Evolutionary conservation across 305 asterid species (phyloP), one percentile per base, ranked within the genome.

Genomic region (Ajuga reptans): DNA sequence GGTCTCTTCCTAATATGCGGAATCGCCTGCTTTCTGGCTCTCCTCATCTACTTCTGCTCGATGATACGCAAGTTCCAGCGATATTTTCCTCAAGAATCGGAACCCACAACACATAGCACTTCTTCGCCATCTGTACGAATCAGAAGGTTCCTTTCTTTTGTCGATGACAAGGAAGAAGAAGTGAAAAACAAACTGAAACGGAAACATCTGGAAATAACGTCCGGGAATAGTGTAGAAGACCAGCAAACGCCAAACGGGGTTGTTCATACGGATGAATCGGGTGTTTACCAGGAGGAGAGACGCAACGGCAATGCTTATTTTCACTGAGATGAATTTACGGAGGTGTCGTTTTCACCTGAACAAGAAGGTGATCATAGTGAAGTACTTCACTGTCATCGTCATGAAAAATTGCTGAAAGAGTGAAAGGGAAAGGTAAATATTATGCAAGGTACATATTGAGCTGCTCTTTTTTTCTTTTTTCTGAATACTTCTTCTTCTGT

Each of bases 1-100:
- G 92, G 97, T 10, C 86, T 88, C 34, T 91, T 88, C 80, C 78
- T 87, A 51, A 67, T 88, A 64, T 80, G 86, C 59, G 95, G 92
- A 49, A 59, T 84, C 7, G 80, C 82, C 0, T 83, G 87, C 76
- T 52, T 77, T 53, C 16, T 87, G 11, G 82, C 91, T 66, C 79
- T 88, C 27, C 14, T 87, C 34, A 24, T 87, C 59, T 82, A 91
- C 63, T 80, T 84, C 75, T 78, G 81, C 75, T 61, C 41, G 55
- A 75, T 81, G 47, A 31, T 79, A n/a, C 75, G 54, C 34, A 68
- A 85, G 72, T 90, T 84, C 86, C 80, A 64, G 57, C 77, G 66
- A 27, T 70, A 77, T 51, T 65, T 56, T 67, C 76, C 89, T 46
- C 58, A 77, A 36, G 36, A 51, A 43, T 21, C 76, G 1, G 85